Evolutionary conservation across 768 basidiomycete species (phyloP), one percentile per base, ranked within the genome.

Genomic region (Chalciporus piperatus): DNA sequence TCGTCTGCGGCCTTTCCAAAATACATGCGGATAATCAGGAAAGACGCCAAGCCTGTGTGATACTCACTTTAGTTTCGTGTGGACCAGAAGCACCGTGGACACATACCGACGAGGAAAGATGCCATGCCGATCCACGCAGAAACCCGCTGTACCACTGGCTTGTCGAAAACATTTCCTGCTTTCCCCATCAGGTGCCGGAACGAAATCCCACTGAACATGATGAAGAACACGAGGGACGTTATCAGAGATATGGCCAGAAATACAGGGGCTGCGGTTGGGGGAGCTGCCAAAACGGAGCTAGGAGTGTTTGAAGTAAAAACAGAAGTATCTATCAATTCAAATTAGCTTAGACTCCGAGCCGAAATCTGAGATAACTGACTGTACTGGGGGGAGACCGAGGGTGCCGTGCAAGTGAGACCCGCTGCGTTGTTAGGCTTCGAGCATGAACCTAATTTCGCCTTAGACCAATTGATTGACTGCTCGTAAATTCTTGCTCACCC

Each of bases 1-100:
- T 89, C 88, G 47, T 84, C 78, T 0, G 84, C 81, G 2, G 87
- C 82, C 67, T 90, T 89, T 17, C 84, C 87, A 55, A 89, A 89
- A 81, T 84, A 89, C 80, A 92, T 87, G 54, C 86, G 81, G 47
- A 87, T 70, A 52, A 91, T 76, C 17, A 89, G 73, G 71, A 87
- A 87, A 9, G 85, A 74, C 3, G 81, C 82, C 51, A 88, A 66
- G 13, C 87, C 88, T 89, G 14, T 40, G 32, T 14, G 28, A 42
- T 16, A 46, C 30, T 43, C 28, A 45, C 7, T 37, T 51, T 35
- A 30, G 55, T 14, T 22, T 37, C 23, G 4, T 32, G 7, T 46
- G 27, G 17, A 6, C 11, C 19, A 1, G 13, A 14, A 32, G 30
- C 30, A 12, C 2, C 6, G 8, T 11, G 13, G 9, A 38, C 28